phyloP scores from a whole-genome alignment of 371 early-diverging fungal genomes.

The Vairimorpha necatrix region DNA sequence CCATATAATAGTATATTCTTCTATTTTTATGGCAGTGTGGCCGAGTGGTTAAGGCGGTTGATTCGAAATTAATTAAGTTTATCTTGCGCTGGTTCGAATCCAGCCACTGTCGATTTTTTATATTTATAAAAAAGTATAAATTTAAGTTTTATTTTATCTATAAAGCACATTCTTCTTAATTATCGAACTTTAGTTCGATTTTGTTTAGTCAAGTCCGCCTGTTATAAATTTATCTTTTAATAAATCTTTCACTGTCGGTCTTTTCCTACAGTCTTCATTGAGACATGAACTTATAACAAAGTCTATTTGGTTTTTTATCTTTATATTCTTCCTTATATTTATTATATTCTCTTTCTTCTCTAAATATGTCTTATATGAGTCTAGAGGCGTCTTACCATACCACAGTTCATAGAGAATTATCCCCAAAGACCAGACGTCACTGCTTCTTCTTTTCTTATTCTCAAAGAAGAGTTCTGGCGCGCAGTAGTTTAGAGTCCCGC shows the following conservation, averaged over 20 bases:
- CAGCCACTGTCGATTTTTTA: constrained; percentile 26
- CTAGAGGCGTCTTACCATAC: constrained; percentile 78
- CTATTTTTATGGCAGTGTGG: too few relatives aligned
- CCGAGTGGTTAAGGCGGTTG: constrained; percentile 44
- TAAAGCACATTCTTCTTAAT: background rate
- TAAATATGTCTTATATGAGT: constrained; percentile 19
- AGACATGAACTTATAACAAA: constrained; percentile 62
- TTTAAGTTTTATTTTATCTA: background rate
- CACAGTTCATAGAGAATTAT: constrained; percentile 90
- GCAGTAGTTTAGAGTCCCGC: constrained; percentile 92
- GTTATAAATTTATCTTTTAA: constrained; percentile 57
- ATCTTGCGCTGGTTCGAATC: constrained; percentile 44
- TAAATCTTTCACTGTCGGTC: constrained; percentile 71
- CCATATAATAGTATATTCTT: too few relatives aligned
- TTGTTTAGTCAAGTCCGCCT: background rate
- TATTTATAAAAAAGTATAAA: background rate
- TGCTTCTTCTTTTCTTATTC: constrained; percentile 64
- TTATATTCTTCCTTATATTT: background rate
- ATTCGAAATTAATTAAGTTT: constrained; percentile 40
- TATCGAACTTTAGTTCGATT: background rate
- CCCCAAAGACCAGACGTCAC: constrained; percentile 92
- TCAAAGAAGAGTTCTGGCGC: constrained; percentile 77
- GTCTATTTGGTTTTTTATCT: background rate
- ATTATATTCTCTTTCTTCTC: constrained; percentile 18
- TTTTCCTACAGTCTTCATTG: constrained; percentile 68